Conservation (phyloP, 2,329 filamentous ascomycete genomes). For the Colletotrichum lentis region DNA sequence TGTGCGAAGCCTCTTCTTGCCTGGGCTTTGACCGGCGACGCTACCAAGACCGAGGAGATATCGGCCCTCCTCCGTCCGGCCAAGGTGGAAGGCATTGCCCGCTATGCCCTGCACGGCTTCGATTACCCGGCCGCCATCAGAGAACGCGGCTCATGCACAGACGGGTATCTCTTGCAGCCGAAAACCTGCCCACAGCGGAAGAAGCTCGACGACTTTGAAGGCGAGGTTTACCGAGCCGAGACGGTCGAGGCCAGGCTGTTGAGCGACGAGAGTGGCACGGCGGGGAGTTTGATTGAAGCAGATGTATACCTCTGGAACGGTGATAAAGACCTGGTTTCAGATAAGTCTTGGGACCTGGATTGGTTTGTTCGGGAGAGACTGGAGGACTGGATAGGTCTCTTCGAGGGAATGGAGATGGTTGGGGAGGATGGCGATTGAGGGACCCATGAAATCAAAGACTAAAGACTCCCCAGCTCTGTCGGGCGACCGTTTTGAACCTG, state of each 20-base stretch:
- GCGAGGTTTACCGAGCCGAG: conserved; percentile 40
- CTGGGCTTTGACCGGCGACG: conserved; percentile 44
- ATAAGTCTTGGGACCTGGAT: conserved; percentile 41
- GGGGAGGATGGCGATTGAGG: neutral
- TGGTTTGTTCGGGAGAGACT: conserved; percentile 42
- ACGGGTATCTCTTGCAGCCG: conserved; percentile 42
- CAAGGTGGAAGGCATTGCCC: conserved; percentile 39
- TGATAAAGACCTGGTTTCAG: conserved; percentile 31
- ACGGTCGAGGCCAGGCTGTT: conserved; percentile 14
- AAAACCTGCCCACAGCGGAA: conserved; percentile 42
- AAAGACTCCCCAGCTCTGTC: too few species aligned
- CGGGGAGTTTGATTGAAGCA: conserved; percentile 38
- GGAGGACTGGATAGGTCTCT: conserved; percentile 39
- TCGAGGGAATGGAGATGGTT: conserved; percentile 17
- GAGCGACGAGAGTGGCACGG: conserved; percentile 30
- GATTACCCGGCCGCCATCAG: conserved; percentile 44
- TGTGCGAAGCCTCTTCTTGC: conserved; percentile 43
- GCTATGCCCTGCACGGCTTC: conserved; percentile 37
- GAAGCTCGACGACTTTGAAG: conserved; percentile 49
- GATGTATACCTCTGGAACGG: conserved; percentile 47
- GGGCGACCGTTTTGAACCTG: too few species aligned
- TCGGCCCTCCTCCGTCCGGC: conserved; percentile 32
- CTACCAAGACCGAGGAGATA: conserved; percentile 37
- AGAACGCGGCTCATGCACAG: conserved; percentile 32
- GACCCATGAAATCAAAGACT: too few species aligned